Evolutionary conservation across 768 basidiomycete species (phyloP), one percentile per base, ranked within the genome.

Genomic region (Mycena floridula): DNA sequence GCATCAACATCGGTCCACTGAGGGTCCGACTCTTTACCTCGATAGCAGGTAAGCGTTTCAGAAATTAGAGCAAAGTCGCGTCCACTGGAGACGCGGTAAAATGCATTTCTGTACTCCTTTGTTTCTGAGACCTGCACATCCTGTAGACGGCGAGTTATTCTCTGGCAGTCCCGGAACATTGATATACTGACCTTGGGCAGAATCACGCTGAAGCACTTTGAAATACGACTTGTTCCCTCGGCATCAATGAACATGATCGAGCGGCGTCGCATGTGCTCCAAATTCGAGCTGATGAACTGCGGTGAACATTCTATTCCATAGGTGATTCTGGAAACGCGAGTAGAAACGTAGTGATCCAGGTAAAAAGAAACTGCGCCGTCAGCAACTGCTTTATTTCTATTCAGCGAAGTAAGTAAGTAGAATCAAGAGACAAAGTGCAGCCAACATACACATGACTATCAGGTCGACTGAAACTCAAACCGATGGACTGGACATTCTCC

Each of bases 361-460:
- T 59, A 66, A 42, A 55, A 70, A 3, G 62, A 67, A 20, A 68
- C 54, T 4, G 67, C 66, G 8, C 70, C 70, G 18, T 70, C 65
- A 4, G 70, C 62, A 4, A 73, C 71, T 6, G 68, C 70, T 26
- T 70, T 72, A 49, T 64, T 66, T 24, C 70, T 72, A 25, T 27
- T 38, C 5, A 4, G n/a, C n/a, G n/a, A n/a, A n/a, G n/a, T n/a
- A n/a, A n/a, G n/a, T n/a, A n/a, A n/a, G n/a, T n/a, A n/a, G n/a
- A n/a, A n/a, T n/a, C n/a, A n/a, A n/a, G n/a, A n/a, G n/a, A n/a
- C n/a, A n/a, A n/a, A n/a, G n/a, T n/a, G n/a, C n/a, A 35, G 18
- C 18, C 7, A 7, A 64, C 76, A 37, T 52, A 78, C 76, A 73
- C 54, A 38, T 70, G 67, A 25, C 57, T 62, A 49, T 77, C 74